Base-by-base conservation (phyloP, 306 rosid species). In the Rosa persica region DNA sequence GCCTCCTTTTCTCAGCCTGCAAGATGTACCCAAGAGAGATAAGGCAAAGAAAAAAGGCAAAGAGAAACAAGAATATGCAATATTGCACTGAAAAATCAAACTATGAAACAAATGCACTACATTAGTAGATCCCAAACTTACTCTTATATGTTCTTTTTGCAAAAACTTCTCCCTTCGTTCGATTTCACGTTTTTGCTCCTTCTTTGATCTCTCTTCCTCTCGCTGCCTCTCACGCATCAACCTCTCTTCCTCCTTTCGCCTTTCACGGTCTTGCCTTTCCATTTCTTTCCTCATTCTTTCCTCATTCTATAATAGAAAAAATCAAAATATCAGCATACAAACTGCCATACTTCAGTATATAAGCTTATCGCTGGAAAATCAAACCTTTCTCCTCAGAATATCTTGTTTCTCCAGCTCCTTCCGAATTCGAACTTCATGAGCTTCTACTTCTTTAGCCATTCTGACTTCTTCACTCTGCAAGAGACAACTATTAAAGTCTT, bases 371-470 rank as follows among this genome's bases (percentile, higher is more conserved):
- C 55, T 30, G 16, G 36, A 67, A 27, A 80, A 40, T 60, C 77
- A 38, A 85, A 95, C 99, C 99, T 93, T 96, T 87, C 88, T 86
- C 88, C 90, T 88, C 74, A 96, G 87, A 80, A 67, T 93, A 81
- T 96, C 99, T 84, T 96, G 98, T 81, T 91, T 96, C 90, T 93
- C 99, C 58, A 91, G 89, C 84, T 93, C 99, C 82, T 93, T 96
- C 81, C 90, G 89, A 75, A 93, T 86, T 84, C 94, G 92, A 70
- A 88, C 77, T 81, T 93, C 98, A 76, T 90, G 86, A 69, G 90
- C 93, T 91, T 93, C 99, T 78, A 80, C 93, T 72, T 96, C 99
- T 87, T 71, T 93, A 27, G 86, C 86, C 64, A 83, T 78, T 83
- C 89, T 87, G 66, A 81, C 89, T 77, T 95, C 98, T 73, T 90